phyloP scores from a whole-genome alignment of 768 basidiomycete genomes.

The Tricholomella constricta region DNA sequence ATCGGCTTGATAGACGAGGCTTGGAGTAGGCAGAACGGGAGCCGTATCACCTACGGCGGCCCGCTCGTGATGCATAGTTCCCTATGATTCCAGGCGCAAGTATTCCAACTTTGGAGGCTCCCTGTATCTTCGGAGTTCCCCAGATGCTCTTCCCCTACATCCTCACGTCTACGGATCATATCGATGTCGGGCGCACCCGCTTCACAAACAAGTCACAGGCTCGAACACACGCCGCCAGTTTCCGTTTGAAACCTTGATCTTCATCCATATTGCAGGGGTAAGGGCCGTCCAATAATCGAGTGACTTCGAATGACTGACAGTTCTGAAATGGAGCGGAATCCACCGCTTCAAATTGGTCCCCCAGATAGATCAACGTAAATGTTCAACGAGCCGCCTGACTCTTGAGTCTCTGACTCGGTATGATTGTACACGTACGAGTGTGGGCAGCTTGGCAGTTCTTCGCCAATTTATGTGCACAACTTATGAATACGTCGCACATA shows the following conservation, averaged over 20 bases:
- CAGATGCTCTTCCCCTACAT: background rate
- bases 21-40: background rate
- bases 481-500: too few relatives aligned
- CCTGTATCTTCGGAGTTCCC: constrained; percentile 7
- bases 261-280: background rate
- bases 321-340: background rate
- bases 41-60: background rate
- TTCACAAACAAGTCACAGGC: background rate
- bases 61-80: background rate
- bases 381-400: background rate
- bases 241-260: background rate
- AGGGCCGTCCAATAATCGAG: background rate
- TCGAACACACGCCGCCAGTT: background rate
- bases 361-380: constrained; percentile 11
- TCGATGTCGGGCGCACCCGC: background rate
- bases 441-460: background rate
- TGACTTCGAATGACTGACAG: background rate
- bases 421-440: background rate
- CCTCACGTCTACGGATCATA: constrained; percentile 11
- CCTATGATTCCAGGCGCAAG: background rate
- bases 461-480: background rate
- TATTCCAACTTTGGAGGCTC: background rate
- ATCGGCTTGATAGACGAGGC: background rate
- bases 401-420: constrained; percentile 1
- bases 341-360: background rate